Percentiles rank a stretch among this genome's conserved stretches.
These are phyloP conservation scores for Trichoderma sp. DNA, from an alignment of 2,329 filamentous ascomycete genomes.

Conservation along the genomic window DNA sequence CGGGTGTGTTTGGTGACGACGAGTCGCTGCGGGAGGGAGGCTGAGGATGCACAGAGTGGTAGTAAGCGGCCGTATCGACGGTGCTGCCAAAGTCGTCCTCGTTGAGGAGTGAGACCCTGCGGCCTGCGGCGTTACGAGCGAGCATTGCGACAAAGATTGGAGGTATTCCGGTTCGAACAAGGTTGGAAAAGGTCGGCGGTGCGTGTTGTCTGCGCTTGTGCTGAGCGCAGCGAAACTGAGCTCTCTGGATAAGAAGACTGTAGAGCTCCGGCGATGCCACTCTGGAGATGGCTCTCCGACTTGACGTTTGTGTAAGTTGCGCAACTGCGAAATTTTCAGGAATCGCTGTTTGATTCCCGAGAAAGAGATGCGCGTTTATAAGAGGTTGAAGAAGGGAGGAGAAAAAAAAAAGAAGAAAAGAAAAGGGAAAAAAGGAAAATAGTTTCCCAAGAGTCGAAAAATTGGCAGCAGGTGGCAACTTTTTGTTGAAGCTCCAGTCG, in stretches of 20 bases:
- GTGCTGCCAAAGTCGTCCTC: constrained; percentile 51
- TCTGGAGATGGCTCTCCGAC: not conserved
- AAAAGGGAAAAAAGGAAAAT: not conserved
- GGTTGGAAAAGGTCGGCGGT: not conserved
- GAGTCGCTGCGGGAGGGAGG: constrained; percentile 37
- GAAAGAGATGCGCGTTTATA: not conserved
- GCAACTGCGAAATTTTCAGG: not conserved
- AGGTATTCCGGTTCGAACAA: not conserved
- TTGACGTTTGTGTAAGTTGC: not conserved
- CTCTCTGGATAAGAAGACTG: not conserved
- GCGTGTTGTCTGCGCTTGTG: not conserved
- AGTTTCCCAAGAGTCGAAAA: not conserved
- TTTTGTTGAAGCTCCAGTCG: not conserved
- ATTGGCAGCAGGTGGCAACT: not conserved
- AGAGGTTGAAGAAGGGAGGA: not conserved
- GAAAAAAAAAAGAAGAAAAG: not conserved
- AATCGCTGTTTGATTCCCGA: not conserved
- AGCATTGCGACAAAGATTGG: constrained; percentile 42
- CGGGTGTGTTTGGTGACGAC: constrained; percentile 51
- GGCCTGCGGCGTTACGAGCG: constrained; percentile 53
- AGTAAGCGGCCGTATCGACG: constrained; percentile 23
- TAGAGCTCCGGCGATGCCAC: not conserved
- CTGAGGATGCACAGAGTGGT: constrained; percentile 21
- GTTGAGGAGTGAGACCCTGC: constrained; percentile 58
- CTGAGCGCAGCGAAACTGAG: not conserved